Evolutionary conservation across 2,329 filamentous ascomycete genomes (phyloP).

Genomic region (Xylaria sp.): DNA sequence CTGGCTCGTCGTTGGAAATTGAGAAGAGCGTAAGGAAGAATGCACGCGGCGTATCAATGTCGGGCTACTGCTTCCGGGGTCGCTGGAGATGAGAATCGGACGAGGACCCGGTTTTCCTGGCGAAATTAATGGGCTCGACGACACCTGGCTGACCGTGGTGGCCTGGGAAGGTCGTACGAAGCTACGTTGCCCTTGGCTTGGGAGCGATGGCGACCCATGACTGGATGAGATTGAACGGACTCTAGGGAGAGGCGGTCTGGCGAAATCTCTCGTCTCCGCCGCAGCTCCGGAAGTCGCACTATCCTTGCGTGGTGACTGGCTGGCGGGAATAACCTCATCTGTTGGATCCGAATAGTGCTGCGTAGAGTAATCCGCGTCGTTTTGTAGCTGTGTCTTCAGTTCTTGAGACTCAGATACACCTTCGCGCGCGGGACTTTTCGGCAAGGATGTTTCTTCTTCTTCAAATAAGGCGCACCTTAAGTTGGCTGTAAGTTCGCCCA

Average conservation of each 20-base stretch:
- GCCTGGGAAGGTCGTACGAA: slow-evolving; percentile 57
- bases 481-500: slow-evolving; percentile 69
- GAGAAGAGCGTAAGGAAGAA: slow-evolving; percentile 54
- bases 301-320: slow-evolving; percentile 44
- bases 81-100: slow-evolving; percentile 38
- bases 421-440: slow-evolving; percentile 24
- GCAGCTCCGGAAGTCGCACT: slow-evolving; percentile 23
- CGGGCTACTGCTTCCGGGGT: slow-evolving; percentile 41
- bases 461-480: slow-evolving; percentile 63
- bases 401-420: slow-evolving; percentile 61
- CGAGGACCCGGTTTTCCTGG: slow-evolving; percentile 47
- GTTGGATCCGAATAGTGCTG: slow-evolving; percentile 44
- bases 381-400: slow-evolving; percentile 62
- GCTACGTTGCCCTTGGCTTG: slow-evolving; percentile 34
- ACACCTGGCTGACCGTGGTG: slow-evolving; percentile 55
- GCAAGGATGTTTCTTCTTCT: slow-evolving; percentile 45
- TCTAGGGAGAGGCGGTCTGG: slow-evolving; percentile 40
- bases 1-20: slow-evolving; percentile 64
- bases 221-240: slow-evolving; percentile 36
- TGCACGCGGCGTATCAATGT: slow-evolving; percentile 32
- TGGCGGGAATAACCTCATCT: slow-evolving; percentile 50
- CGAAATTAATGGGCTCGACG: slow-evolving; percentile 50
- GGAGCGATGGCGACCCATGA: slow-evolving; percentile 34
- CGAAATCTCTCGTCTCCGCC: slow-evolving; percentile 28
- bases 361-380: slow-evolving; percentile 57